These are phyloP conservation scores for Anthracocystis walkeri DNA, from an alignment of 1,284 basidiomycete genomes.

Conservation along the genomic window DNA sequence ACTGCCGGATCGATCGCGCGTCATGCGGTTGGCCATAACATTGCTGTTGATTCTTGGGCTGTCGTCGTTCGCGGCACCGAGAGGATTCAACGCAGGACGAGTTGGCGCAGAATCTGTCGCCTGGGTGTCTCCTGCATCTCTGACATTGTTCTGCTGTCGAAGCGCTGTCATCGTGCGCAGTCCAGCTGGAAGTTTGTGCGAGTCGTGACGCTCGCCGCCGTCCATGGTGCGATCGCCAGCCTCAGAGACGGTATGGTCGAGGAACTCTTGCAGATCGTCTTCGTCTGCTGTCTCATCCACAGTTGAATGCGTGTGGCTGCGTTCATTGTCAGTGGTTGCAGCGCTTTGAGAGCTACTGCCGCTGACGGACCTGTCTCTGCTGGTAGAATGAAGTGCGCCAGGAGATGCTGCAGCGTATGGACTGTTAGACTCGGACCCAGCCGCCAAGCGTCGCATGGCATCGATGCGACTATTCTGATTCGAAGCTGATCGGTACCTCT, in stretches of 20 bases:
- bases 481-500: constrained; percentile 9
- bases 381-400: neutral
- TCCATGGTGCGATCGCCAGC: constrained; percentile 25
- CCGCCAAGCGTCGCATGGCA: constrained; percentile 13
- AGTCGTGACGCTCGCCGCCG: constrained; percentile 36
- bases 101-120: constrained; percentile 1
- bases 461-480: constrained; percentile 31
- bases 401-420: neutral
- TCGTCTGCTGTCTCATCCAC: constrained; percentile 21
- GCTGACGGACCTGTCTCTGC: constrained; percentile 35
- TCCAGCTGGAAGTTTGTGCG: constrained; percentile 31
- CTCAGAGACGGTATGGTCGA: constrained; percentile 23
- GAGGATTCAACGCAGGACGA: neutral
- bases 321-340: constrained; percentile 32
- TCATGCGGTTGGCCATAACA: constrained; percentile 1
- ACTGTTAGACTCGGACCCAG: constrained; percentile 3
- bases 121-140: constrained; percentile 11
- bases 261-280: constrained; percentile 50
- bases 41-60: neutral
- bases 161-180: constrained; percentile 37
- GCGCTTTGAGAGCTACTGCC: constrained; percentile 31
- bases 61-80: neutral
- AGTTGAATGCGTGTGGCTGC: constrained; percentile 17
- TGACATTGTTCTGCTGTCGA: constrained; percentile 21
- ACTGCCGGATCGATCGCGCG: constrained; percentile 50